A percentile compares a stretch with the other conserved stretches of the same genome.
Conservation (phyloP, 2,329 filamentous ascomycete genomes). For the Exophiala dermatitidis region DNA sequence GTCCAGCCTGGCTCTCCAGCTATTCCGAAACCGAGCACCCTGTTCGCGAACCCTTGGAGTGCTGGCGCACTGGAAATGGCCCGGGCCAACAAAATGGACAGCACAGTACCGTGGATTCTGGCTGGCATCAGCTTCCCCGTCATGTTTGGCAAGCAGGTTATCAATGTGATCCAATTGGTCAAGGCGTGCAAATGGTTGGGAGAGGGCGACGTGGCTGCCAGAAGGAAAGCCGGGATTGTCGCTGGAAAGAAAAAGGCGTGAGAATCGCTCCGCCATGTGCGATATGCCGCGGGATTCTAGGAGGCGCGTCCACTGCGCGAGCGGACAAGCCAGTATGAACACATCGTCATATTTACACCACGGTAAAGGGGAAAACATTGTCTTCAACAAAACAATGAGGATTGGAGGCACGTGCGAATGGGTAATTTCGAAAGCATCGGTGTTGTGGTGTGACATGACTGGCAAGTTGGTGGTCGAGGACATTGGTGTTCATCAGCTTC, state of each 20-base stretch:
- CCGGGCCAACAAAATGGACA: constrained; percentile 86
- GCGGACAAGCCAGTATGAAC: too few species aligned
- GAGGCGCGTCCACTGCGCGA: too few species aligned
- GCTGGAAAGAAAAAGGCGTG: constrained; percentile 15
- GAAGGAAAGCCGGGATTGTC: constrained; percentile 44
- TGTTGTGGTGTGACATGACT: background rate
- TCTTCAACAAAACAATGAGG: background rate
- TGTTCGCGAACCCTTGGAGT: constrained; percentile 85
- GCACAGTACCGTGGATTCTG: constrained; percentile 68
- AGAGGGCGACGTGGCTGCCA: constrained; percentile 71
- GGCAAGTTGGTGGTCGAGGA: background rate
- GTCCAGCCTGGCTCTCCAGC: constrained; percentile 61
- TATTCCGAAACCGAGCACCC: constrained; percentile 58
- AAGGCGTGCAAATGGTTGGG: constrained; percentile 89
- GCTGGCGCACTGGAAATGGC: constrained; percentile 88
- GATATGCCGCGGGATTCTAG: too few species aligned
- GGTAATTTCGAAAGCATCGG: background rate
- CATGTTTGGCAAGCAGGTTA: constrained; percentile 85
- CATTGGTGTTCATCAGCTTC: too few species aligned
- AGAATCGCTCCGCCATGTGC: background rate
- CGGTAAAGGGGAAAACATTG: too few species aligned
- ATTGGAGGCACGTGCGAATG: background rate
- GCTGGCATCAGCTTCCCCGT: constrained; percentile 73
- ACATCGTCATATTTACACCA: too few species aligned
- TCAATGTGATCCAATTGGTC: constrained; percentile 89